Conservation (phyloP, 2,329 filamentous ascomycete genomes). For the Fusarium coicis region DNA sequence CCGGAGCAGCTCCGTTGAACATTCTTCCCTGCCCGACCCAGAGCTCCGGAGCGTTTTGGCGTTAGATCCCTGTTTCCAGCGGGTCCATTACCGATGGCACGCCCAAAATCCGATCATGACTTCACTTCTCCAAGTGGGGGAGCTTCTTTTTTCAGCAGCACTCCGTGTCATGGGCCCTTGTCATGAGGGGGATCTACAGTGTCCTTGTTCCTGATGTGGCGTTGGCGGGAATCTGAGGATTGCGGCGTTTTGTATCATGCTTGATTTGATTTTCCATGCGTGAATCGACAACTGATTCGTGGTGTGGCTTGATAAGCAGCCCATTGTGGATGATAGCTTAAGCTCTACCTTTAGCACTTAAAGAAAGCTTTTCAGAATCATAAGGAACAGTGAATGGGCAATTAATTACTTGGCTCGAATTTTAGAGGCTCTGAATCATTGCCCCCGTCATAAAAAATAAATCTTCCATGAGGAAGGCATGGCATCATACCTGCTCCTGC, state of each 20-base stretch:
- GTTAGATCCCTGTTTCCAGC: background rate
- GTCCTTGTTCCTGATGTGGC: slow-evolving; percentile 31
- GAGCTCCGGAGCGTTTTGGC: background rate
- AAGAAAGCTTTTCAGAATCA: background rate
- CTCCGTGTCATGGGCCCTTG: slow-evolving; percentile 32
- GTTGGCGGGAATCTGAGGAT: slow-evolving; percentile 19
- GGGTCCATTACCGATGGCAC: slow-evolving; percentile 11
- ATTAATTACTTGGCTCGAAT: background rate
- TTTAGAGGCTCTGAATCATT: background rate
- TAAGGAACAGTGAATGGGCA: background rate
- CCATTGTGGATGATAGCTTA: background rate
- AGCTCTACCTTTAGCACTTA: background rate
- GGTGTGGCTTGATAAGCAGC: slow-evolving; percentile 24
- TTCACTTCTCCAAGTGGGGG: slow-evolving; percentile 8
- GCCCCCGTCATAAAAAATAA: background rate
- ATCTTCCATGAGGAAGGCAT: background rate
- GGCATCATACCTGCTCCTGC: slow-evolving; percentile 7
- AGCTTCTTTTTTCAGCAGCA: slow-evolving; percentile 12
- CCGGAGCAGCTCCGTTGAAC: slow-evolving; percentile 15
- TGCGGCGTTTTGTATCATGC: slow-evolving; percentile 15
- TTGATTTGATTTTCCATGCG: background rate
- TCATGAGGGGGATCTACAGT: slow-evolving; percentile 36
- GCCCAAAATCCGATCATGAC: slow-evolving; percentile 33
- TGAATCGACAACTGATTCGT: background rate
- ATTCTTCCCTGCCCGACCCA: slow-evolving; percentile 8